Base-by-base conservation (phyloP, 2,329 filamentous ascomycete genomes). In the Colletotrichum musae region DNA sequence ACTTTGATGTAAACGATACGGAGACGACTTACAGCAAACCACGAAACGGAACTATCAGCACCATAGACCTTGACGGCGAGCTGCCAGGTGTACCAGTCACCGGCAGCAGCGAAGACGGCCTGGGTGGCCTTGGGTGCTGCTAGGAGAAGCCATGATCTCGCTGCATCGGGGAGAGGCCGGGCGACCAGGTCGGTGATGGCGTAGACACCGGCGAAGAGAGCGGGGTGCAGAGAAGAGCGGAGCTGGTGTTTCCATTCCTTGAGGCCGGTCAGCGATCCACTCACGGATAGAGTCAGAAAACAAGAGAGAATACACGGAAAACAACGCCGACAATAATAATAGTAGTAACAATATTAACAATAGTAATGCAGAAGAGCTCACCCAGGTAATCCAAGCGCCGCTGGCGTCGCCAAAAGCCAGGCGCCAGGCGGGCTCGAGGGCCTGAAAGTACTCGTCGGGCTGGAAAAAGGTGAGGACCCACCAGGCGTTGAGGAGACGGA, bases 401-500 rank as follows among this genome's bases (percentile, higher is more conserved):
- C 91, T 93, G 15, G 86, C 79, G 2, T 84, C 77, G 24, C 95
- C 95, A 85, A 97, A 98, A 3, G 93, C 93, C 64, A 96, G 87
- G 75, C 91, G 86, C 95, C 95, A 98, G 73, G 96, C 96, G 61
- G 96, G 95, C 83, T 99, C 96, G 52, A 98, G 88, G 1, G 94
- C 93, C 78, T 99, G 96, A 77, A 96, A 99, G 84, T 94, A 98
- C 81, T 99, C 96, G 83, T 99, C 96, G 32, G 96, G 96, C 80
- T 99, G 96, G 83, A 99, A 99, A 80, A 98, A 99, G 21, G 96
- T 98, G 73, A 89, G 86, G 66, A 97, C 85, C 71, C 86, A 89
- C 74, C 96, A 85, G 39, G 94, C 91, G 82, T 97, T 97, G 78
- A 93, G 79, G 72, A 95, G 86, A 63, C 96, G 93, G 72, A 97